Evolutionary conservation across 495 filamentous ascomycete species (phyloP).

Genomic region (Cladorrhinum samala): DNA sequence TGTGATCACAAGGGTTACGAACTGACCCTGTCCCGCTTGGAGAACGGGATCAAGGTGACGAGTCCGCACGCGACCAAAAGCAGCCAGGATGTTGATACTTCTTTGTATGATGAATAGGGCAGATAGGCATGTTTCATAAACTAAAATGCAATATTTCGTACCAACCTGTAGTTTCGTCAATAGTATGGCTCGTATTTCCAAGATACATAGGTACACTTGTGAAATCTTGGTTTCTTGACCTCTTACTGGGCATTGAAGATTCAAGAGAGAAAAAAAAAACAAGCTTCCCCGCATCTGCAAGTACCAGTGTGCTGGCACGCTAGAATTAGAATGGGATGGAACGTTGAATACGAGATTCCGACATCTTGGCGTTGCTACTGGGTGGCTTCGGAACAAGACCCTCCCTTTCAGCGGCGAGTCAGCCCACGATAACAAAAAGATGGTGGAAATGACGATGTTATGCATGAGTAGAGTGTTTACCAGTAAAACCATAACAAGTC

Average conservation of each 20-base stretch:
- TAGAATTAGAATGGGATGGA: too few relatives aligned
- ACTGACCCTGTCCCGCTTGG: constrained; percentile 28
- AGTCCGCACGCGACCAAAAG: constrained; percentile 27
- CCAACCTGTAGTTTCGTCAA: too few relatives aligned
- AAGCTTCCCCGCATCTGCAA: background rate
- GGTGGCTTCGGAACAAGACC: too few relatives aligned
- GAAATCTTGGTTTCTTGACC: background rate
- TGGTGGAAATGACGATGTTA: background rate
- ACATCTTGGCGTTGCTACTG: background rate
- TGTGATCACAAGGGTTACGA: constrained; percentile 31
- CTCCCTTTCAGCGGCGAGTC: too few relatives aligned
- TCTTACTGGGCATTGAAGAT: background rate
- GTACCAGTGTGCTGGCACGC: background rate
- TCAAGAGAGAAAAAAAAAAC: too few relatives aligned
- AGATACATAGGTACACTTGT: background rate
- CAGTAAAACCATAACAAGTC: too few relatives aligned
- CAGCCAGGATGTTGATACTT: constrained; percentile 11
- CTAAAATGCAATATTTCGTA: too few relatives aligned
- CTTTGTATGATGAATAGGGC: constrained; percentile 19
- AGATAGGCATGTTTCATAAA: too few relatives aligned
- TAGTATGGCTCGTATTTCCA: background rate
- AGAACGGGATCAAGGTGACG: constrained; percentile 32
- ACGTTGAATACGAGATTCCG: background rate
- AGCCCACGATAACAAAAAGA: background rate
- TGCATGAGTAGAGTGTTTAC: too few relatives aligned